phyloP scores from a whole-genome alignment of 495 filamentous ascomycete genomes.

The Penicillium paradoxum region DNA sequence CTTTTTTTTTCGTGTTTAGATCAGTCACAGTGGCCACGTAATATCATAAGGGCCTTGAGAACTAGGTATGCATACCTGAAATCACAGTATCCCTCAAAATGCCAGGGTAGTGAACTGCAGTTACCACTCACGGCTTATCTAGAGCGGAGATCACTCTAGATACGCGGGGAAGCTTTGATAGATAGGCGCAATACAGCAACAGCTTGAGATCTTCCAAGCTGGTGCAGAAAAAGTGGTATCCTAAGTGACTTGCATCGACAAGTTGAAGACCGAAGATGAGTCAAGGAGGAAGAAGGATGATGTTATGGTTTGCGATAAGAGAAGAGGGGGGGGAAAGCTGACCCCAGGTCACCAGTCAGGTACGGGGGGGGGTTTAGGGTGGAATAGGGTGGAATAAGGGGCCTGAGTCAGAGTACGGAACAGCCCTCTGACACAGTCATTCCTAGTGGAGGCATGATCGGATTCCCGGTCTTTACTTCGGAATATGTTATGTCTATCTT shows the following conservation, averaged over 20 bases:
- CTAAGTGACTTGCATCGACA: constrained; percentile 6
- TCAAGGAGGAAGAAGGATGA: constrained; percentile 9
- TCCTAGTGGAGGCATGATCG: constrained; percentile 2
- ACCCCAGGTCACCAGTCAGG: constrained; percentile 12
- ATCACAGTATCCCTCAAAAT: background rate
- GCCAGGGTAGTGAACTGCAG: background rate
- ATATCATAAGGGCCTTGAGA: background rate
- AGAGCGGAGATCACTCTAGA: constrained; percentile 25
- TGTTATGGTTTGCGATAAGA: constrained; percentile 12
- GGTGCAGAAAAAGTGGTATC: background rate
- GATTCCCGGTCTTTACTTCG: background rate
- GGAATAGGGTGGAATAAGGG: constrained; percentile 1
- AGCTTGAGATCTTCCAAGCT: constrained; percentile 8
- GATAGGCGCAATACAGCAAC: constrained; percentile 18
- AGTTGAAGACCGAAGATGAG: constrained; percentile 7
- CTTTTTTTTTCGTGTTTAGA: background rate
- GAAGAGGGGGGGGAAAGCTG: constrained; percentile 5
- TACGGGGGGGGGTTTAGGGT: constrained; percentile 1
- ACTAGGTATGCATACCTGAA: background rate
- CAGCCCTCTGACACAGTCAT: constrained; percentile 15
- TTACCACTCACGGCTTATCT: constrained; percentile 17
- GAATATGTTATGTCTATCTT: background rate
- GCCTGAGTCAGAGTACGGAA: constrained; percentile 7
- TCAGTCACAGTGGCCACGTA: background rate
- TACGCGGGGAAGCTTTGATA: constrained; percentile 30